Evolutionary conservation across 495 filamentous ascomycete species (phyloP).

Genomic region (Tuber borchii): DNA sequence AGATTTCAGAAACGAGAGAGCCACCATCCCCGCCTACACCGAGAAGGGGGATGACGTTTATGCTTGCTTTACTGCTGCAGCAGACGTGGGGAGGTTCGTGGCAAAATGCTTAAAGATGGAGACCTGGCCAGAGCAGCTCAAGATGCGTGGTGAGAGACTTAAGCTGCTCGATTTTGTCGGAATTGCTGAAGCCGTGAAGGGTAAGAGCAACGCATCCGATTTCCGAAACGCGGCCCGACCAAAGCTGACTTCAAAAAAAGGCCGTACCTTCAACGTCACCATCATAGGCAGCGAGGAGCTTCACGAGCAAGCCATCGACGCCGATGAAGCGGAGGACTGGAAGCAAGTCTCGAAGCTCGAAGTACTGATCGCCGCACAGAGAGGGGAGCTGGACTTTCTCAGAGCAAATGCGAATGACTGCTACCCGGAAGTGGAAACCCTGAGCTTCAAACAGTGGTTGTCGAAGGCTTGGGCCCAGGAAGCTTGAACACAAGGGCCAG

Average conservation of each 20-base stretch:
- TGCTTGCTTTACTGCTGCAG: constrained; percentile 60
- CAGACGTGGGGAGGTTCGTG: constrained; percentile 62
- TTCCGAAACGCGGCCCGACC: background rate
- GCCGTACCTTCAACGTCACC: constrained; percentile 43
- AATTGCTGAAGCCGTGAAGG: constrained; percentile 45
- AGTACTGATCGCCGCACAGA: constrained; percentile 49
- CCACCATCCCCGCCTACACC: constrained; percentile 53
- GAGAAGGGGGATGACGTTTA: constrained; percentile 48
- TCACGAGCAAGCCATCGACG: constrained; percentile 45
- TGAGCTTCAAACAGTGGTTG: constrained; percentile 49
- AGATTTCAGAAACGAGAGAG: constrained; percentile 53
- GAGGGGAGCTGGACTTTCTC: constrained; percentile 49
- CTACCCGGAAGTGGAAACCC: constrained; percentile 46
- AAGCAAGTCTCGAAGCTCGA: constrained; percentile 46
- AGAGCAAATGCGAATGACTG: constrained; percentile 46
- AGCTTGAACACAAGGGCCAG: background rate
- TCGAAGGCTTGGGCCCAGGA: constrained; percentile 43
- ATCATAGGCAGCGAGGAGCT: constrained; percentile 46
- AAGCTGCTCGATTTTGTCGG: constrained; percentile 50
- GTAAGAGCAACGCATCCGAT: constrained; percentile 38
- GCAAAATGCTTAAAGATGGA: constrained; percentile 55
- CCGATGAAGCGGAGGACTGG: constrained; percentile 43
- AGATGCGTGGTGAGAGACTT: constrained; percentile 58
- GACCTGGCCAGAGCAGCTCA: constrained; percentile 60
- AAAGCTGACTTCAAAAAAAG: constrained; percentile 29